phyloP scores from a whole-genome alignment of 805 yeast species.

The Teunomyces kruisii region DNA sequence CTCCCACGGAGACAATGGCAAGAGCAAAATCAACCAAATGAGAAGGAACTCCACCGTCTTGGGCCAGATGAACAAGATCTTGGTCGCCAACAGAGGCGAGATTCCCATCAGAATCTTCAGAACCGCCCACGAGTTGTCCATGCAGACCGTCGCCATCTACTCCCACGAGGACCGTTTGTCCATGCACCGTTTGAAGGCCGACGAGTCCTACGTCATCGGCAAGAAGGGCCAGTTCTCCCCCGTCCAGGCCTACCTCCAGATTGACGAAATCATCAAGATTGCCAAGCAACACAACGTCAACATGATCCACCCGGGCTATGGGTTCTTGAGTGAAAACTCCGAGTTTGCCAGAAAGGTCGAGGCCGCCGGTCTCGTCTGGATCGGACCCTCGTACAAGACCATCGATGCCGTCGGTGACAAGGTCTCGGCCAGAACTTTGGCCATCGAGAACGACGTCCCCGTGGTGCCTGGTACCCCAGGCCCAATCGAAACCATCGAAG shows the following conservation, averaged over 20 bases:
- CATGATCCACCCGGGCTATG: constrained; percentile 43
- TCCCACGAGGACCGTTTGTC: constrained; percentile 94
- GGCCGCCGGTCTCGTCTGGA: constrained; percentile 90
- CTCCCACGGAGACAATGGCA: constrained; percentile 14
- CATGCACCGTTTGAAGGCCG: constrained; percentile 93
- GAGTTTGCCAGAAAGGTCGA: constrained; percentile 92
- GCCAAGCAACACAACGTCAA: constrained; percentile 49
- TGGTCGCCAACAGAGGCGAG: constrained; percentile 85
- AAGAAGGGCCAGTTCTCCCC: constrained; percentile 87
- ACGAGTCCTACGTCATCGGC: constrained; percentile 91
- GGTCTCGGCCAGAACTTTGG: constrained; percentile 89
- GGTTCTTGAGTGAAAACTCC: constrained; percentile 86
- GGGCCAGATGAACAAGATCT: constrained; percentile 55
- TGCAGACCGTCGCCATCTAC: constrained; percentile 96
- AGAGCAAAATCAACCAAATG: constrained; percentile 36
- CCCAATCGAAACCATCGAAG: constrained; percentile 77
- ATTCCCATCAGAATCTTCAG: constrained; percentile 88
- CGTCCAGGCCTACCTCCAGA: constrained; percentile 92
- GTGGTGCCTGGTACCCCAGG: constrained; percentile 98
- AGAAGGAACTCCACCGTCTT: constrained; percentile 43
- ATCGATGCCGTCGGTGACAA: constrained; percentile 97
- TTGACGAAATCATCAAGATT: constrained; percentile 88
- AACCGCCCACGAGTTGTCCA: constrained; percentile 94
- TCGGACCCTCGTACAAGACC: constrained; percentile 86
- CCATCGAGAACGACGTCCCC: constrained; percentile 80